Percentiles rank a stretch among this genome's conserved stretches.
Conservation (phyloP, 2,329 filamentous ascomycete species). For the Ophiostoma sp. region DNA sequence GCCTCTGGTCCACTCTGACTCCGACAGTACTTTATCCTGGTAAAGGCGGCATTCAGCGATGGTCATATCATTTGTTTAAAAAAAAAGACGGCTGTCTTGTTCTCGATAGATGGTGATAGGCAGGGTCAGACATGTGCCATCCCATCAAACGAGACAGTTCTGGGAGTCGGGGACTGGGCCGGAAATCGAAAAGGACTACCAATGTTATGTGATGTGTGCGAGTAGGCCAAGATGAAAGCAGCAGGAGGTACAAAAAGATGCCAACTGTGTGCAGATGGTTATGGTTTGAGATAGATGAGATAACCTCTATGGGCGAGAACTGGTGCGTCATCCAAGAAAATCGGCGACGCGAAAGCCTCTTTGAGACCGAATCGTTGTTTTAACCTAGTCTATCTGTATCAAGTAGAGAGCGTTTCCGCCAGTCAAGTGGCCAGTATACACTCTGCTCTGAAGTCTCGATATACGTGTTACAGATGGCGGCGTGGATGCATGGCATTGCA, state of each 20-base stretch:
- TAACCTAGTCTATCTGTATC: not conserved
- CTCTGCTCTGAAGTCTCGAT: not conserved
- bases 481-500: not conserved
- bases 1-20: not conserved
- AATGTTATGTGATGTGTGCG: slow-evolving; percentile 2
- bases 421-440: not conserved
- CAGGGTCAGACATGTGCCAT: slow-evolving; percentile 7
- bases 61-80: too few relatives aligned
- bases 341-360: too few relatives aligned
- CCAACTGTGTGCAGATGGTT: too few relatives aligned
- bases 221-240: not conserved
- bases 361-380: not conserved
- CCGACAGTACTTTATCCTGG: too few relatives aligned
- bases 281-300: too few relatives aligned
- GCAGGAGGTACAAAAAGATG: too few relatives aligned
- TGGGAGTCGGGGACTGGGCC: not conserved
- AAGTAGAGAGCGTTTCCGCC: not conserved
- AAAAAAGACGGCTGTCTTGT: not conserved
- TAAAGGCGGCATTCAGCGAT: not conserved
- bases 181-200: not conserved
- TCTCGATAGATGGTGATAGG: not conserved
- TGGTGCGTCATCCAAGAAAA: too few relatives aligned
- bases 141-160: not conserved
- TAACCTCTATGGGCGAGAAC: not conserved
- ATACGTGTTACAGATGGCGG: not conserved